These are phyloP conservation scores for Pichia exigua DNA, from an alignment of 805 yeast species.

Conservation along the genomic window DNA sequence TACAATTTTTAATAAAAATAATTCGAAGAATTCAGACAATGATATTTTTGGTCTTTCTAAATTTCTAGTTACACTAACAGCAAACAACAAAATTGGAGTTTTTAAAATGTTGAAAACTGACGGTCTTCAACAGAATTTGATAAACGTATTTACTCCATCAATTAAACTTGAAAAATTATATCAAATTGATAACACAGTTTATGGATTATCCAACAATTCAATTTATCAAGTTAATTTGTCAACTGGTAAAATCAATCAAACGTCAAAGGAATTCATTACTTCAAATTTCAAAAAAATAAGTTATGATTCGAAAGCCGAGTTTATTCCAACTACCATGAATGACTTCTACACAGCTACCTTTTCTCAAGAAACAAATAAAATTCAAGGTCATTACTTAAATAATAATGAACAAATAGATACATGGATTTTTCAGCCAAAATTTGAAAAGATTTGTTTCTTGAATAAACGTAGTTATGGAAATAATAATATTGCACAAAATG, in stretches of 20 bases:
- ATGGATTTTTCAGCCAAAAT: slow-evolving; percentile 15
- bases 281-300: slow-evolving; percentile 6
- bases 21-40: slow-evolving; percentile 11
- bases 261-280: not conserved
- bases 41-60: slow-evolving; percentile 41
- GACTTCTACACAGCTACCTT: slow-evolving; percentile 13
- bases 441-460: slow-evolving; percentile 34
- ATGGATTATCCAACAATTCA: not conserved
- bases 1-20: slow-evolving; percentile 13
- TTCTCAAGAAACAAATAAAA: not conserved
- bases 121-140: not conserved
- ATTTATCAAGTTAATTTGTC: slow-evolving; percentile 2
- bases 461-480: slow-evolving; percentile 32
- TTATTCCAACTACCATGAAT: slow-evolving; percentile 11
- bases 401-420: slow-evolving; percentile 8
- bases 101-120: slow-evolving; percentile 32
- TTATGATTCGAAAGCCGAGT: slow-evolving; percentile 1
- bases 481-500: slow-evolving; percentile 49
- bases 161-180: slow-evolving; percentile 6
- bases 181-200: slow-evolving; percentile 8
- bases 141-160: slow-evolving; percentile 1
- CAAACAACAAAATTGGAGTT: slow-evolving; percentile 35
- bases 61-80: slow-evolving; percentile 33
- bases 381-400: slow-evolving; percentile 13
- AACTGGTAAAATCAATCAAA: not conserved